phyloP scores from a whole-genome alignment of 2,329 filamentous ascomycete genomes.

The Sporothrix globosa region DNA sequence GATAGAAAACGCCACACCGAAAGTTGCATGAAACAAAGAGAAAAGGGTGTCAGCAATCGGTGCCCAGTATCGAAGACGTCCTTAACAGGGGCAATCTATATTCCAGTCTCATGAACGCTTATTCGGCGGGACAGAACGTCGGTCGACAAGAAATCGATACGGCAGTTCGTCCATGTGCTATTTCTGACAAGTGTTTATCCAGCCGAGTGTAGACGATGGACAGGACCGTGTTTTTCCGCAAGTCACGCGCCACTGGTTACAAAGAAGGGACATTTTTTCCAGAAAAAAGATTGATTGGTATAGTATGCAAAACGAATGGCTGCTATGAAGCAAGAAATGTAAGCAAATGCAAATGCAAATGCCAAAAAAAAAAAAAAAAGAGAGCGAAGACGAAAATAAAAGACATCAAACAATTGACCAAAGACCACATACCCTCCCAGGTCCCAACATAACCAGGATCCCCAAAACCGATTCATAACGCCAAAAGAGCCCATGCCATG shows the following conservation, averaged over 20 bases:
- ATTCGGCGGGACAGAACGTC: too few species aligned
- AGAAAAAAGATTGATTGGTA: constrained; percentile 15
- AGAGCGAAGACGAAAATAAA: neutral
- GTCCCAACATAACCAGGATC: too few species aligned
- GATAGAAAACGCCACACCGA: neutral
- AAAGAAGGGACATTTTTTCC: neutral
- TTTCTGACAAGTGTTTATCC: too few species aligned
- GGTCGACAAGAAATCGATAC: neutral
- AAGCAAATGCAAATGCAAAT: neutral
- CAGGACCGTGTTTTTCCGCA: too few species aligned
- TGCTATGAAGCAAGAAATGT: neutral
- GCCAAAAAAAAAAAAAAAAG: neutral
- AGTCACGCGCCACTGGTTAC: neutral
- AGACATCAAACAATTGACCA: neutral
- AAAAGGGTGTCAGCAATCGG: too few species aligned
- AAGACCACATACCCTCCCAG: neutral
- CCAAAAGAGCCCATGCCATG: neutral
- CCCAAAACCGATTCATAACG: neutral
- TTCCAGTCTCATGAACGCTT: too few species aligned
- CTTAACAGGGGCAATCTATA: too few species aligned
- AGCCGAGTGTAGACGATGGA: too few species aligned
- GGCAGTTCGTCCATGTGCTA: neutral
- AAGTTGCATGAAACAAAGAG: neutral
- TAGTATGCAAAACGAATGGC: constrained; percentile 11
- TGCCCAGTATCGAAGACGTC: too few species aligned